Evolutionary conservation across 2,329 filamentous ascomycete species (phyloP).

Genomic region (Neurospora sp.): DNA sequence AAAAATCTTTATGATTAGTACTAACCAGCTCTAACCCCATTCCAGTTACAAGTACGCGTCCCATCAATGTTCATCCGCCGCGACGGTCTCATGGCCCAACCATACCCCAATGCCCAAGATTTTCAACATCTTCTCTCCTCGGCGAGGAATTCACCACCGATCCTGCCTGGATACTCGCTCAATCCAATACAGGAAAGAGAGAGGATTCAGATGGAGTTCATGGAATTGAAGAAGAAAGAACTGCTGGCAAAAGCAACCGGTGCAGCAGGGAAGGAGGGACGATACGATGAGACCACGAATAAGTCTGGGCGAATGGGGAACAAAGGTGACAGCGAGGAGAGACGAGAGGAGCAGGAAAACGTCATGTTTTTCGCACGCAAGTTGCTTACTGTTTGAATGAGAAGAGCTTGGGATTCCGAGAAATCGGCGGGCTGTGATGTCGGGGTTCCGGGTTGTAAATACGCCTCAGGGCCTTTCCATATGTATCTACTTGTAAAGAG

Average conservation of each 20-base stretch:
- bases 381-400: conserved; percentile 3
- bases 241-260: conserved; percentile 31
- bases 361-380: background rate
- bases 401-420: background rate
- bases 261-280: conserved; percentile 25
- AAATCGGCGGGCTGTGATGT: background rate
- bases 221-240: conserved; percentile 33
- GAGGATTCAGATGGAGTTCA: conserved; percentile 34
- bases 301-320: background rate
- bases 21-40: background rate
- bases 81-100: conserved; percentile 38
- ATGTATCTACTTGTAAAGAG: background rate
- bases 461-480: background rate
- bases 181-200: conserved; percentile 39
- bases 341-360: conserved; percentile 1
- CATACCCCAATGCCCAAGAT: conserved; percentile 31
- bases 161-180: conserved; percentile 24
- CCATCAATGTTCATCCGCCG: conserved; percentile 52
- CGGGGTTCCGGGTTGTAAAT: background rate
- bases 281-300: conserved; percentile 20
- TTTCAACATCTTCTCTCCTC: conserved; percentile 35
- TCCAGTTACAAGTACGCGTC: conserved; percentile 45
- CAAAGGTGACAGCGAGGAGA: background rate
- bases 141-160: conserved; percentile 25
- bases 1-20: conserved; percentile 1